Evolutionary conservation across 2,329 filamentous ascomycete species (phyloP), one percentile per base, ranked within the genome.

Genomic region (Botrytis byssoidea): DNA sequence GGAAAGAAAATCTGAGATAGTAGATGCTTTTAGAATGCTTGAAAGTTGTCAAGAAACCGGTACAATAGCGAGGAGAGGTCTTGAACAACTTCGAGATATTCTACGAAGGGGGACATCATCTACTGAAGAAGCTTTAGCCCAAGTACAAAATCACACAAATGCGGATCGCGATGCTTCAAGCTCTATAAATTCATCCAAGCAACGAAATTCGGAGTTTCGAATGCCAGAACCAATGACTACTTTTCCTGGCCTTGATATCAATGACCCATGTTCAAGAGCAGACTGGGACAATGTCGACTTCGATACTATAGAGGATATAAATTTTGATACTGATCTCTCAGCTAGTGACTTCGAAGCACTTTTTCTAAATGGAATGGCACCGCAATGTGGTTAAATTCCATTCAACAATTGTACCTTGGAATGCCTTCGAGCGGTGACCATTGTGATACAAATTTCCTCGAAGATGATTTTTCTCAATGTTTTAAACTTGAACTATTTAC

Each of bases 21-120:
- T 80, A 20, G 75, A 81, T 22, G 81, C 81, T 29, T 80, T 82
- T 22, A 68, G 72, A 18, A 77, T 84, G 16, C 74, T 84, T 5
- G 82, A 83, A 73, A 76, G 29, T 12, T 73, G 71, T 29, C 40
- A 71, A 14, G 67, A 74, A 22, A 74, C 76, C 12, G 77, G 73
- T 48, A 75, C 75, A 0, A 76, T 79, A 29, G 77, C 77, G 2
- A 75, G 72, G 20, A 70, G 76, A 55, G 77, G 77, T 1, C 66
- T 79, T 20, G 48, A 72, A 48, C 77, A 77, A 44, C 65, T 79
- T 25, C 59, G 44, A 71, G 59, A 71, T 65, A 71, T 71, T 22
- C 46, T 63, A 35, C 40, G 68, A 66, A 65, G 57, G 48, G 69
- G 48, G 37, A 35, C 48, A 59, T 25, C 32, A 60, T 29, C 55